Base-by-base conservation (phyloP, 306 rosid species). In the Cucurbita ficifolia region DNA sequence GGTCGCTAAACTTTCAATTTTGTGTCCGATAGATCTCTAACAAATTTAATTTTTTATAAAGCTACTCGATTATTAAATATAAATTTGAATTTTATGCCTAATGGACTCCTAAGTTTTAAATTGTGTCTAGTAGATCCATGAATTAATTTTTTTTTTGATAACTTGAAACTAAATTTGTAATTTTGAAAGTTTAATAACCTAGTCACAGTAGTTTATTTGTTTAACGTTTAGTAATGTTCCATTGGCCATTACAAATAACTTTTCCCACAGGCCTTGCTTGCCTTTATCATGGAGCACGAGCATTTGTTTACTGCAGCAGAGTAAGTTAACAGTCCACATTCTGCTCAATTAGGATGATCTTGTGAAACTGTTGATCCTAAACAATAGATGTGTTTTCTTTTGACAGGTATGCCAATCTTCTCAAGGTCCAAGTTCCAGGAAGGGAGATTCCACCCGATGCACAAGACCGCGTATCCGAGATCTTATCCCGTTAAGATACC, bases 401-500 rank as follows among this genome's bases (percentile, higher is more conserved):
- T 73, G 46, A 38, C 87, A 95, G 99, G 90, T 95, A 95, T 64
- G 73, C 82, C 70, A 84, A 87, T 80, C 99, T 95, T 80, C 87
- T 95, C 29, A 85, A 85, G 69, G 96, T 95, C 70, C 96, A 84
- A 77, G 97, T 95, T 80, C 96, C 92, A 0, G 97, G 99, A 73
- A 84, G 99, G 75, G 99, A 95, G 69, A 83, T 91, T 82, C 91
- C 96, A 29, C 86, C 85, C 7, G 97, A 95, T 52, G 92, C 92
- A 24, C 91, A 82, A 40, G 90, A 81, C 42, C 90, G 97, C 54
- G 76, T 88, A 56, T 82, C 90, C 2, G 90, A 91, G 78, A 75
- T 94, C 70, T 76, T 60, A 60, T 60, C 67, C 21, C 19, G 45
- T 60, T 60, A 60, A 89, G 68, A 79, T 91, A 81, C 88, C 88